These are phyloP conservation scores for Xylaria sp. DNA, from an alignment of 2,329 filamentous ascomycete species.

Conservation along the genomic window DNA sequence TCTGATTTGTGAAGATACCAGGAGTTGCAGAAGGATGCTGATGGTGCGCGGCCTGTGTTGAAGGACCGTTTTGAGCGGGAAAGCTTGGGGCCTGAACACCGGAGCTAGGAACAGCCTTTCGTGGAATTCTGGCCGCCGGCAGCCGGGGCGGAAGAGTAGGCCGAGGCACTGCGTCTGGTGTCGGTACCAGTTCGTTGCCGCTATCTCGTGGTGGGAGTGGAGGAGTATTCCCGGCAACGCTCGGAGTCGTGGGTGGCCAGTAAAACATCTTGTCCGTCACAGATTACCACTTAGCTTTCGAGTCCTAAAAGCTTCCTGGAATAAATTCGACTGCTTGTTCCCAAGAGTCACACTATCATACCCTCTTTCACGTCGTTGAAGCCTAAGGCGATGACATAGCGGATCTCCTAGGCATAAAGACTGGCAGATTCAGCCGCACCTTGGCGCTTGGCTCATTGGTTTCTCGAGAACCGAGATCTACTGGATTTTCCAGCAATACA, in stretches of 20 bases:
- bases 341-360: neutral
- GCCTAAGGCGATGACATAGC: neutral
- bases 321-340: neutral
- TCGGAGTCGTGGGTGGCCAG: constrained; percentile 3
- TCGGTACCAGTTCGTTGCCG: constrained; percentile 1
- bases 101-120: neutral
- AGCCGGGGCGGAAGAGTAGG: constrained; percentile 32
- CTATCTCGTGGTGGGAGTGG: constrained; percentile 28
- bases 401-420: neutral
- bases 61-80: neutral
- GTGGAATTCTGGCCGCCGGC: neutral
- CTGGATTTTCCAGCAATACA: neutral
- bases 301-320: too few relatives aligned
- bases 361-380: neutral
- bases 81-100: neutral
- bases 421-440: constrained; percentile 29
- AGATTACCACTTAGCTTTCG: neutral
- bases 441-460: constrained; percentile 26
- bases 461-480: constrained; percentile 19
- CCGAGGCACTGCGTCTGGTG: constrained; percentile 15
- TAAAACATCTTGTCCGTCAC: constrained; percentile 16
- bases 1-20: neutral
- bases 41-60: neutral
- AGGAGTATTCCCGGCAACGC: constrained; percentile 10
- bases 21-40: neutral